phyloP scores from a whole-genome alignment of 78 protist genomes.

The Dictyostelium purpureum region DNA sequence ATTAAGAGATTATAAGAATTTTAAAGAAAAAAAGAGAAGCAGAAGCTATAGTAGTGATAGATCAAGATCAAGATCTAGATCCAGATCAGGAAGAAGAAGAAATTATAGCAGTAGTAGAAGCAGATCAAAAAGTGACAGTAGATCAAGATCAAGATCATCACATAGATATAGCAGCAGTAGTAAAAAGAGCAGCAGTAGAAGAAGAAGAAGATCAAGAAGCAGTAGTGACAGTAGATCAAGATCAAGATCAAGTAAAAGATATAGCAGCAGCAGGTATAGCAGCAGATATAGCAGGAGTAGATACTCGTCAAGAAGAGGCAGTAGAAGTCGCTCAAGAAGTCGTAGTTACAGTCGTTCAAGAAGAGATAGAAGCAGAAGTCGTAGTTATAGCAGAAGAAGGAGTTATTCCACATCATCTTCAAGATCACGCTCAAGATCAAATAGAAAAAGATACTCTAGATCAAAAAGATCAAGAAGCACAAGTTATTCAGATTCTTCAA shows the following conservation, averaged over 20 bases:
- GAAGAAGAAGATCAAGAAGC: slow-evolving; percentile 1
- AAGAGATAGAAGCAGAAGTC: slow-evolving; percentile 15
- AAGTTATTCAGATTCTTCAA: slow-evolving; percentile 2
- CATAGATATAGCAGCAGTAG: slow-evolving; percentile 9
- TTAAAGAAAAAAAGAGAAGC: slow-evolving; percentile 45
- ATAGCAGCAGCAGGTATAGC: not conserved
- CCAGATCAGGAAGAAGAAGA: slow-evolving; percentile 41
- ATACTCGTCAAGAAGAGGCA: not conserved
- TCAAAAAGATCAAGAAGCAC: slow-evolving; percentile 30
- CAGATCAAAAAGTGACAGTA: not conserved
- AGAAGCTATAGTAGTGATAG: slow-evolving; percentile 10
- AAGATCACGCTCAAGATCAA: slow-evolving; percentile 8
- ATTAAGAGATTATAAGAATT: slow-evolving; percentile 38
- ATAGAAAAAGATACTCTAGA: not conserved
- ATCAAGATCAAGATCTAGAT: slow-evolving; percentile 1
- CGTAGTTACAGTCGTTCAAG: not conserved
- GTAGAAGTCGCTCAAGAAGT: not conserved
- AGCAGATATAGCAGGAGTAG: not conserved
- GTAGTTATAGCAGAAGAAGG: not conserved
- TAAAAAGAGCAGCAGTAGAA: not conserved
- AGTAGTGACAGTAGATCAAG: slow-evolving; percentile 2
- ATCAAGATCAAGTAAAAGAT: not conserved
- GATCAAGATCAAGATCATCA: slow-evolving; percentile 18
- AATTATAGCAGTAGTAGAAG: slow-evolving; percentile 11
- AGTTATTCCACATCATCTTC: not conserved